Base-by-base conservation (phyloP, 768 basidiomycete genomes). In the Terana coerulea region DNA sequence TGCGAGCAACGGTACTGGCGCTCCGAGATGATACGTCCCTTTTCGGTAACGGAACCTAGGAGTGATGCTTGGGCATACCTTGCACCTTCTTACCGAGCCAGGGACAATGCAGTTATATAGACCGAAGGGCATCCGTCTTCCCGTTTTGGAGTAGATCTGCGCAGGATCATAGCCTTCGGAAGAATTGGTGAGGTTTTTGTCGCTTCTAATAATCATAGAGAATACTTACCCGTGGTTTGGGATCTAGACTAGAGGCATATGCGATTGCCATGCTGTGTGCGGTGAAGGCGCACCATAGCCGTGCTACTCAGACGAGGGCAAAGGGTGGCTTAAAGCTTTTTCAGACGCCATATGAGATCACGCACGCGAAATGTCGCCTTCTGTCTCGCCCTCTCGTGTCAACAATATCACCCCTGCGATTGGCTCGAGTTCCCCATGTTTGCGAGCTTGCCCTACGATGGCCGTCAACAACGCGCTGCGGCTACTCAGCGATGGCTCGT, bases 211-310 rank as follows among this genome's bases (percentile, higher is more conserved):
- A n/a, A n/a, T n/a, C n/a, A 24, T 47, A 25, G 28, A 17, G 24
- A 39, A 10, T 17, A 49, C 62, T 31, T 66, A 86, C 90, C 75
- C 81, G 83, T 22, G 84, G 80, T 57, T 73, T 78, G 15, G 74
- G 72, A 47, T 74, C 67, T 35, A 61, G 59, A 29, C 80, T 74
- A 15, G 84, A 81, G 15, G 78, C 79, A 59, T 84, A 89, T 26
- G 78, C 88, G 48, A 91, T 72, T 0, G 89, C 86, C 88, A 92
- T 90, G 63, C 85, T 88, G 17, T 80, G 73, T 22, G 90, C 84
- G 6, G 90, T 91, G 67, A 91, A 92, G 34, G 81, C 87, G 61
- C 89, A 91, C 86, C 88, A 91, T 31, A 91, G 67, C 29, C 86
- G 80, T 26, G 77, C 88, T 87, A 21, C 15, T n/a, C n/a, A 33